phyloP scores from a whole-genome alignment of 805 yeast species.

The Teunomyces cretensis region DNA sequence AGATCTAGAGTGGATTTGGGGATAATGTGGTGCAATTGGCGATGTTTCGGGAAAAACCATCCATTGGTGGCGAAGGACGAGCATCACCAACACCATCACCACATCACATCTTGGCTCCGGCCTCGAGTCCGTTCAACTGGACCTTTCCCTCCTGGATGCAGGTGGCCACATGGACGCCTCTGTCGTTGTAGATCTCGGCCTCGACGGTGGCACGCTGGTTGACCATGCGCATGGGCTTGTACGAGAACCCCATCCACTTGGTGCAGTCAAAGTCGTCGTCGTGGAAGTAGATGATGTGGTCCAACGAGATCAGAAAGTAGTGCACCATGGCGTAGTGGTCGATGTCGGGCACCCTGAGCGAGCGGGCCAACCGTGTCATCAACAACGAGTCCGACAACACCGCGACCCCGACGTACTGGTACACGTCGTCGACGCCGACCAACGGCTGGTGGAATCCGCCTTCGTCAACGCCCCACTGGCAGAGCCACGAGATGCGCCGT shows the following conservation, averaged over 20 bases:
- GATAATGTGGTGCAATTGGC: too few relatives aligned
- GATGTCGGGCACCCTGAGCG: slow-evolving; percentile 40
- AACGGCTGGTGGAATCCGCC: slow-evolving; percentile 8
- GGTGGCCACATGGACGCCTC: slow-evolving; percentile 56
- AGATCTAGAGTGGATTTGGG: too few relatives aligned
- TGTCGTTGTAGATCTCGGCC: slow-evolving; percentile 54
- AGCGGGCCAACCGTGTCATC: slow-evolving; percentile 51
- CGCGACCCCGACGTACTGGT: slow-evolving; percentile 55
- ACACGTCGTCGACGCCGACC: slow-evolving; percentile 14
- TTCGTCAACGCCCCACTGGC: slow-evolving; percentile 25
- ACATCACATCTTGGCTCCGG: not conserved
- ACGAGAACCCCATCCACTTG: slow-evolving; percentile 53
- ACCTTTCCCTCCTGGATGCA: slow-evolving; percentile 66
- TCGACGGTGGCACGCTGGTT: slow-evolving; percentile 55
- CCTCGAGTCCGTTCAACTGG: slow-evolving; percentile 25
- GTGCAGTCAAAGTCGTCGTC: slow-evolving; percentile 47
- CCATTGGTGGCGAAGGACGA: too few relatives aligned
- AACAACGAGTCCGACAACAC: slow-evolving; percentile 59
- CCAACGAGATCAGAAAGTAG: slow-evolving; percentile 59
- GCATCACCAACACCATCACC: too few relatives aligned
- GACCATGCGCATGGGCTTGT: slow-evolving; percentile 48
- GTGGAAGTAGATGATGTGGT: slow-evolving; percentile 68
- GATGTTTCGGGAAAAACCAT: too few relatives aligned
- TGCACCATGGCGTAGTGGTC: slow-evolving; percentile 19
- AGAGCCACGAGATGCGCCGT: slow-evolving; percentile 25